A percentile compares a stretch with the other conserved stretches of the same genome.
Evolutionary conservation across 768 basidiomycete species (phyloP).

Genomic region (Leccinum aurantiacum): DNA sequence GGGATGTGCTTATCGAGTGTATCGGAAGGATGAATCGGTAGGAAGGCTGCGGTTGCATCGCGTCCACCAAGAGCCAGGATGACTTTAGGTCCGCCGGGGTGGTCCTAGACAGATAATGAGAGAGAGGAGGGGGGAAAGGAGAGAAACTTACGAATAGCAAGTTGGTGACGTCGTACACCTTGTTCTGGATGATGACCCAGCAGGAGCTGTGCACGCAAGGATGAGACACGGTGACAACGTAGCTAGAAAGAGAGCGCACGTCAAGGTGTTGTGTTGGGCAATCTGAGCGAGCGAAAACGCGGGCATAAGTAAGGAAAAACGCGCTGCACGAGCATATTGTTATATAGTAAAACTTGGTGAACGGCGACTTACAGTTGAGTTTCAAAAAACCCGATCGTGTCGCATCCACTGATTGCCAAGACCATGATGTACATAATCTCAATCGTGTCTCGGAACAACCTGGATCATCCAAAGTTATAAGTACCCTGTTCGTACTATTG

Average conservation of each 20-base stretch:
- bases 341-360: too few species aligned
- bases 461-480: too few species aligned
- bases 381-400: too few species aligned
- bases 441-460: too few species aligned
- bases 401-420: too few species aligned
- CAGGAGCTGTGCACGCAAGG: conserved; percentile 53
- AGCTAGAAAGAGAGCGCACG: conserved; percentile 37
- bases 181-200: conserved; percentile 79
- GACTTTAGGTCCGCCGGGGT: conserved; percentile 80
- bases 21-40: conserved; percentile 84
- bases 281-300: conserved; percentile 58
- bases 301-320: conserved; percentile 17
- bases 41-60: conserved; percentile 76
- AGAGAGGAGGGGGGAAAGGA: neutral
- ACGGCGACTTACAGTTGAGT: too few species aligned
- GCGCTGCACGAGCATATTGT: neutral
- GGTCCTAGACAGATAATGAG: conserved; percentile 45
- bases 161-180: conserved; percentile 85
- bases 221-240: neutral
- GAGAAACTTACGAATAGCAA: conserved; percentile 57
- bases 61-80: conserved; percentile 83
- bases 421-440: too few species aligned
- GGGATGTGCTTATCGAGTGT: conserved; percentile 73
- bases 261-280: conserved; percentile 52
- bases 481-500: too few species aligned